Percentiles rank a stretch among this genome's conserved stretches.
Evolutionary conservation across 1,139 yeast genomes (phyloP).

Genomic region (Petasospora rhodanensis): DNA sequence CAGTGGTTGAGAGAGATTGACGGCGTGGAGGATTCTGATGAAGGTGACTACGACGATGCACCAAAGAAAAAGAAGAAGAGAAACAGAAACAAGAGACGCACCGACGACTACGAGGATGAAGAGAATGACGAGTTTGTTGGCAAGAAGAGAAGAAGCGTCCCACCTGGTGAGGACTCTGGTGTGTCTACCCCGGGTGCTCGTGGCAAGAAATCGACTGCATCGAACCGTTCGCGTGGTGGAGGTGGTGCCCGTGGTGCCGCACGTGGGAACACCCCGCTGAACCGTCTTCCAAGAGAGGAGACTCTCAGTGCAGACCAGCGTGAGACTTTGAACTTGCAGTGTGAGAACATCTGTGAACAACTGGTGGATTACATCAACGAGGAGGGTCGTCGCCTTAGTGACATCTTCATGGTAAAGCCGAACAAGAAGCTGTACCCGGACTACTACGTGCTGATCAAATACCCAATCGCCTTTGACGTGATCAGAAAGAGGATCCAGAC

Average conservation of each 20-base stretch:
- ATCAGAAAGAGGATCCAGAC: conserved; percentile 56
- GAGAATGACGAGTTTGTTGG: conserved; percentile 7
- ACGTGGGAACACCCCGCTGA: conserved; percentile 14
- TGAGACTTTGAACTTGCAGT: conserved; percentile 36
- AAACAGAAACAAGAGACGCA: conserved; percentile 17
- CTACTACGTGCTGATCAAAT: conserved; percentile 60
- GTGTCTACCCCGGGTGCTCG: conserved; percentile 17
- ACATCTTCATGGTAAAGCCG: conserved; percentile 64
- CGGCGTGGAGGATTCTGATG: conserved; percentile 38
- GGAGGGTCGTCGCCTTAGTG: conserved; percentile 43
- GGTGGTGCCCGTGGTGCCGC: conserved; percentile 29
- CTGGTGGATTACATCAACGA: conserved; percentile 42
- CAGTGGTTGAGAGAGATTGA: conserved; percentile 71
- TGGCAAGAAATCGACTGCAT: no score
- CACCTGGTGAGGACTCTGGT: conserved; percentile 12
- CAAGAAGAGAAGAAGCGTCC: conserved; percentile 25
- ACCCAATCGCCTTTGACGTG: conserved; percentile 77
- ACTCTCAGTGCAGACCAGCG: conserved; percentile 41
- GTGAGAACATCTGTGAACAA: conserved; percentile 42
- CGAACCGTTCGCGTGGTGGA: no score
- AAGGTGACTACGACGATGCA: conserved; percentile 10
- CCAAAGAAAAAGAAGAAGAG: conserved; percentile 15
- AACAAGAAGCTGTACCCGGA: conserved; percentile 66
- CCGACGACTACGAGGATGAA: conserved; percentile 11
- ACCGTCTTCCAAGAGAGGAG: conserved; percentile 35